These are phyloP conservation scores for Plasmodium chabaudi DNA, from an alignment of 169 alveolate genomes.

Conservation along the genomic window DNA sequence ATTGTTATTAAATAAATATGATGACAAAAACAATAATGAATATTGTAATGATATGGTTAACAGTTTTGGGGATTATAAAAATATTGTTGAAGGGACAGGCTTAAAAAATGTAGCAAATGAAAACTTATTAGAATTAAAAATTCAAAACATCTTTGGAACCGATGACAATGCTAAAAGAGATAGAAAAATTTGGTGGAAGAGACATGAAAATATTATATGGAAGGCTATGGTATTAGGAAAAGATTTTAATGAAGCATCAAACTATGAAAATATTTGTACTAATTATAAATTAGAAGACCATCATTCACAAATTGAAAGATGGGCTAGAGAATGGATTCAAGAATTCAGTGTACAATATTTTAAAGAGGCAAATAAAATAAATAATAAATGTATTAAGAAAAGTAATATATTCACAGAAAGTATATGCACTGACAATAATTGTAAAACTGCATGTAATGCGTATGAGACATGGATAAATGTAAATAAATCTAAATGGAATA, in stretches of 20 bases:
- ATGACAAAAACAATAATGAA: not conserved
- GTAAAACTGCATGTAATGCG: not conserved
- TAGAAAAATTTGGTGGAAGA: not conserved
- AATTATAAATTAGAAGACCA: not conserved
- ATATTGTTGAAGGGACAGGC: conserved; percentile 4
- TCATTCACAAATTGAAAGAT: not conserved
- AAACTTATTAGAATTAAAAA: not conserved
- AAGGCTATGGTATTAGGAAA: not conserved
- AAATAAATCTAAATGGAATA: not conserved
- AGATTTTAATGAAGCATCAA: not conserved
- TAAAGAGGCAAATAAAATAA: not conserved
- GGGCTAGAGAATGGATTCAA: not conserved
- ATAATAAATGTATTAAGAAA: not conserved
- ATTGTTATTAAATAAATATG: not conserved
- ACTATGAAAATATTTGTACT: not conserved
- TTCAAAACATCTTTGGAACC: not conserved
- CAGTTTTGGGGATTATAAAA: not conserved
- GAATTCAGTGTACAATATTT: not conserved
- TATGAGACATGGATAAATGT: not conserved
- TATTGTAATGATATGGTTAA: not conserved
- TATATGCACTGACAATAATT: not conserved
- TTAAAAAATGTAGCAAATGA: not conserved
- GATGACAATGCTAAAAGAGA: not conserved
- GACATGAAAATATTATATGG: not conserved
- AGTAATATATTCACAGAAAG: not conserved